Conservation (phyloP, 2,329 filamentous ascomycete species). For the Colletotrichum godetiae region DNA sequence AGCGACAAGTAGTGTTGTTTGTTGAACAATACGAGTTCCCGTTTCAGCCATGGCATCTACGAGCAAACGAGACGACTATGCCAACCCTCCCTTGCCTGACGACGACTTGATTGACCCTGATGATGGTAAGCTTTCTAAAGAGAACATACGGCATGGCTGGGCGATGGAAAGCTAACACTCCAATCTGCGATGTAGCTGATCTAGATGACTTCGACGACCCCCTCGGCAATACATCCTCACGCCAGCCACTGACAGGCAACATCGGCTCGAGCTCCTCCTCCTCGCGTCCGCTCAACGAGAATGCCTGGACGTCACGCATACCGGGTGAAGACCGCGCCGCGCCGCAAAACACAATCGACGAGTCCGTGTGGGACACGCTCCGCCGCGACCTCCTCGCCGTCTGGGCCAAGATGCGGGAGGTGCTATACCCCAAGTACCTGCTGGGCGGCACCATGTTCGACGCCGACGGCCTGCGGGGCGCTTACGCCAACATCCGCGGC, state of each 20-base stretch:
- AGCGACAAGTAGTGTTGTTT: background rate
- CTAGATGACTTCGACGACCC: conserved; percentile 96
- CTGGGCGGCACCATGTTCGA: conserved; percentile 77
- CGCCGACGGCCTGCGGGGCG: conserved; percentile 65
- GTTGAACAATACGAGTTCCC: background rate
- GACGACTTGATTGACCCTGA: conserved; percentile 84
- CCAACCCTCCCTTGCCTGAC: conserved; percentile 70
- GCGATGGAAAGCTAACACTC: background rate
- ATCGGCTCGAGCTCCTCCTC: conserved; percentile 73
- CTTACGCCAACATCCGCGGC: conserved; percentile 70
- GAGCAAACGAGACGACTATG: conserved; percentile 66
- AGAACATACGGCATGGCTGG: background rate
- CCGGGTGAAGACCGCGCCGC: conserved; percentile 93
- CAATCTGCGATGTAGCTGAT: conserved; percentile 66
- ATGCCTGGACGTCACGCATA: conserved; percentile 89
- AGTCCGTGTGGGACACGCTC: conserved; percentile 97
- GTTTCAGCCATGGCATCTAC: conserved; percentile 56
- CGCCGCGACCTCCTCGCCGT: conserved; percentile 91
- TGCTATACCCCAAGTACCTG: conserved; percentile 94
- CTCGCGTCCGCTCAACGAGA: conserved; percentile 72
- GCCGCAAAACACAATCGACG: conserved; percentile 93
- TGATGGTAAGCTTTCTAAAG: conserved; percentile 68
- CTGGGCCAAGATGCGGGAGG: conserved; percentile 98
- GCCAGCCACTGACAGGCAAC: conserved; percentile 85
- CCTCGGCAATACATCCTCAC: conserved; percentile 74